Conservation (phyloP, 345 rosid genomes). For the Syzygium aqueum region DNA sequence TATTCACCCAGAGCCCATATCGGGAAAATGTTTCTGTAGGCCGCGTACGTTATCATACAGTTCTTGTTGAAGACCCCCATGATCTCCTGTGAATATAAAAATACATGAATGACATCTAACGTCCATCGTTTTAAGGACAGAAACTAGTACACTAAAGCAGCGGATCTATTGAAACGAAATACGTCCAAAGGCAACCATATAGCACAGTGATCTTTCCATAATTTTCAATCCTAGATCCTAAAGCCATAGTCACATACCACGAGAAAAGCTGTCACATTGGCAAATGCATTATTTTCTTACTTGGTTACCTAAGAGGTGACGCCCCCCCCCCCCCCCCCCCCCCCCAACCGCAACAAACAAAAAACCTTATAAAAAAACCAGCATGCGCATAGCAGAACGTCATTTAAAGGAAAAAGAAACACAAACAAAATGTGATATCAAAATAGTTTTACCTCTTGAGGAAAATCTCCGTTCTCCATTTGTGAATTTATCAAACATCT, state of each 20-base stretch:
- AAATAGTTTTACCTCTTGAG: slow-evolving; percentile 8
- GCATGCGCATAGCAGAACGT: not conserved
- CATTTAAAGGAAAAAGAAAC: not conserved
- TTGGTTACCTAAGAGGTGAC: not conserved
- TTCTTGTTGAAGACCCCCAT: slow-evolving; percentile 20
- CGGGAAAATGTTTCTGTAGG: slow-evolving; percentile 18
- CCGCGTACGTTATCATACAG: slow-evolving; percentile 15
- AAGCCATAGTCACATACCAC: not conserved
- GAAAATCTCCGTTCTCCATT: slow-evolving; percentile 19
- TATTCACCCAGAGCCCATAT: slow-evolving; percentile 26
- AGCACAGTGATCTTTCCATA: not conserved
- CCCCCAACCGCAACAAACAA: no score
- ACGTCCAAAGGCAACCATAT: not conserved
- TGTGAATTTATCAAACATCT: slow-evolving; percentile 11
- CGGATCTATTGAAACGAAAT: not conserved
- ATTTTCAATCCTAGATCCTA: not conserved
- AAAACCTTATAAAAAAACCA: not conserved
- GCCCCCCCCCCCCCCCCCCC: not conserved
- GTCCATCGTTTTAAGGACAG: not conserved
- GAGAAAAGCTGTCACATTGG: not conserved
- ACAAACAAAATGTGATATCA: not conserved
- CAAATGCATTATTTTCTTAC: not conserved
- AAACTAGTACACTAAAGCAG: not conserved
- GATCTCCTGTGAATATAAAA: slow-evolving; percentile 12
- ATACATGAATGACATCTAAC: not conserved